phyloP scores from a whole-genome alignment of 2,329 filamentous ascomycete genomes.

The Incumbomyces delicatus region DNA sequence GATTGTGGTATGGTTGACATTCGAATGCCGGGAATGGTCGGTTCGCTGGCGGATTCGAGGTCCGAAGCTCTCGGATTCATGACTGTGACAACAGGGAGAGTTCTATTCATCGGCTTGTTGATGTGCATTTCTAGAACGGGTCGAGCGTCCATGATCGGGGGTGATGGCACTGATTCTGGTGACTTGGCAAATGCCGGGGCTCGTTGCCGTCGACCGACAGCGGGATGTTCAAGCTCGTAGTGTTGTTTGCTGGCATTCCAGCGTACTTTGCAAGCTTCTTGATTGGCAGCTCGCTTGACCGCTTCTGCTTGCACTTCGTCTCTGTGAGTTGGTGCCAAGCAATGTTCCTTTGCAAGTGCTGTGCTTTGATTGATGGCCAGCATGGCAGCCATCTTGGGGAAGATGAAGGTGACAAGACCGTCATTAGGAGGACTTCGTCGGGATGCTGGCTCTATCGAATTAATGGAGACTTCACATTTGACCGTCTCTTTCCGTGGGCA shows the following conservation, averaged over 20 bases:
- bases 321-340: constrained; percentile 31
- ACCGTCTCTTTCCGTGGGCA: constrained; percentile 31
- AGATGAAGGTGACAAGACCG: constrained; percentile 35
- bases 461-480: constrained; percentile 34
- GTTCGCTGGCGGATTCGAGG: constrained; percentile 25
- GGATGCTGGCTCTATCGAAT: constrained; percentile 30
- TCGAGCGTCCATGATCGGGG: constrained; percentile 8
- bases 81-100: constrained; percentile 28
- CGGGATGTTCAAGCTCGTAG: constrained; percentile 40
- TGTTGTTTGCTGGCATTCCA: constrained; percentile 32
- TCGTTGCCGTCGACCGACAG: constrained; percentile 24
- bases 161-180: constrained; percentile 1
- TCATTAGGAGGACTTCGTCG: constrained; percentile 32
- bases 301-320: constrained; percentile 35
- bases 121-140: constrained; percentile 33
- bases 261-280: constrained; percentile 37
- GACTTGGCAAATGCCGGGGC: constrained; percentile 9
- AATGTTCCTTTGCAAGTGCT: constrained; percentile 30
- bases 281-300: constrained; percentile 33
- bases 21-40: constrained; percentile 9
- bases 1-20: constrained; percentile 31
- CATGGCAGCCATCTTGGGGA: constrained; percentile 41
- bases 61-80: constrained; percentile 27
- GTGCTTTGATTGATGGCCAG: constrained; percentile 38
- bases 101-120: constrained; percentile 21